phyloP scores from a whole-genome alignment of 179 eudicot species.

The Silene coronaria region DNA sequence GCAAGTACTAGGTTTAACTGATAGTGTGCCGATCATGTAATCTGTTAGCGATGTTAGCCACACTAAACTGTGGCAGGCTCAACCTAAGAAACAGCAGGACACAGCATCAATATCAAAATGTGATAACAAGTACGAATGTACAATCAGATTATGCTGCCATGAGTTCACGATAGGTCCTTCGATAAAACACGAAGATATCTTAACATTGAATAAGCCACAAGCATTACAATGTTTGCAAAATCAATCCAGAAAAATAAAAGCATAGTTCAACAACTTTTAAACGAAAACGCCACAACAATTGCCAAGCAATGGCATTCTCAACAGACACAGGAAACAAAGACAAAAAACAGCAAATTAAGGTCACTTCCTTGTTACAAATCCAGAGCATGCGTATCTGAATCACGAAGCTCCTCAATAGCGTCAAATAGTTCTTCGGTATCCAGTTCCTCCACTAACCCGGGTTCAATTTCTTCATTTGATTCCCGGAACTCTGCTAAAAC shows the following conservation, averaged over 20 bases:
- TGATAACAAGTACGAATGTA: neutral
- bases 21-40: neutral
- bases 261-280: neutral
- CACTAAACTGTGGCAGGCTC: neutral
- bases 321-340: neutral
- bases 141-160: neutral
- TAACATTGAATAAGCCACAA: neutral
- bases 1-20: neutral
- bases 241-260: neutral
- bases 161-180: neutral
- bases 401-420: neutral
- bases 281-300: neutral
- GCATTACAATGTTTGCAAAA: neutral
- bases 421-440: constrained; percentile 1
- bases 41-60: neutral
- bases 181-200: neutral
- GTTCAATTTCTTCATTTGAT: neutral
- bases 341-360: neutral
- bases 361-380: neutral
- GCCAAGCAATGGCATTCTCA: neutral
- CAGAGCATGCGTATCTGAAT: neutral
- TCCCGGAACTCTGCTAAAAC: neutral
- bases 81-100: neutral
- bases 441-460: neutral
- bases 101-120: neutral